A percentile compares a stretch with the other conserved stretches of the same genome.
Conservation (phyloP, 2,329 filamentous ascomycete genomes). For the Colletotrichum sp. region DNA sequence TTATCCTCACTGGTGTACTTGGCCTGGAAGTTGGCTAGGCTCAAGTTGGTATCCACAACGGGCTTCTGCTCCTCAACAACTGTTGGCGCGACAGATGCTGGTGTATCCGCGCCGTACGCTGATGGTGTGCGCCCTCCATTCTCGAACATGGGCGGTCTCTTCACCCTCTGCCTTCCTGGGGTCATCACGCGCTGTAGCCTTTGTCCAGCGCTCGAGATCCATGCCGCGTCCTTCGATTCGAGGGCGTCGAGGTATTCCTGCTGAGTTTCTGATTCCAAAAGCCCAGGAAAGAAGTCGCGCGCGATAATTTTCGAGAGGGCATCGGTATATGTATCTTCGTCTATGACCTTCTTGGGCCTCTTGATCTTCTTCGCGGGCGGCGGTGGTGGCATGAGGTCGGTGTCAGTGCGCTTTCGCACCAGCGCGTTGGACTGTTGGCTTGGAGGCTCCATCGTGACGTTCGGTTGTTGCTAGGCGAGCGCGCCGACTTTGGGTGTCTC, state of each 20-base stretch:
- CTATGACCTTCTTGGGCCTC: conserved; percentile 83
- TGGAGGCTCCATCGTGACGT: conserved; percentile 42
- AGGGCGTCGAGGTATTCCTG: conserved; percentile 92
- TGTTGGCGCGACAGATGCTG: conserved; percentile 58
- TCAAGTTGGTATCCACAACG: conserved; percentile 76
- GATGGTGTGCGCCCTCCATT: conserved; percentile 62
- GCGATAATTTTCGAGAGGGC: conserved; percentile 93
- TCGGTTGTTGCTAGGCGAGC: neutral
- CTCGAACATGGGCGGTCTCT: conserved; percentile 29
- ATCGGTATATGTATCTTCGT: conserved; percentile 93
- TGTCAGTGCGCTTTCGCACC: conserved; percentile 69
- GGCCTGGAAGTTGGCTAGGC: conserved; percentile 83
- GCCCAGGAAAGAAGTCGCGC: conserved; percentile 93
- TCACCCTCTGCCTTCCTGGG: conserved; percentile 59
- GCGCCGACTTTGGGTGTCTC: neutral
- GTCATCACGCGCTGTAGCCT: conserved; percentile 82
- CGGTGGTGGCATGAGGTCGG: conserved; percentile 85
- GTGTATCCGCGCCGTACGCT: conserved; percentile 76
- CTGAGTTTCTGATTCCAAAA: conserved; percentile 84
- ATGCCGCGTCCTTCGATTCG: conserved; percentile 81
- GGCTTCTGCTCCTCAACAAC: conserved; percentile 42
- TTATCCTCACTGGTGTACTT: conserved; percentile 98
- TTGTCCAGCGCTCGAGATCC: conserved; percentile 83
- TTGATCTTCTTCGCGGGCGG: conserved; percentile 89
- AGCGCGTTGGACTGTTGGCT: conserved; percentile 59